Base-by-base conservation (phyloP, 495 filamentous ascomycete genomes). In the Penicillium egyptiacum region DNA sequence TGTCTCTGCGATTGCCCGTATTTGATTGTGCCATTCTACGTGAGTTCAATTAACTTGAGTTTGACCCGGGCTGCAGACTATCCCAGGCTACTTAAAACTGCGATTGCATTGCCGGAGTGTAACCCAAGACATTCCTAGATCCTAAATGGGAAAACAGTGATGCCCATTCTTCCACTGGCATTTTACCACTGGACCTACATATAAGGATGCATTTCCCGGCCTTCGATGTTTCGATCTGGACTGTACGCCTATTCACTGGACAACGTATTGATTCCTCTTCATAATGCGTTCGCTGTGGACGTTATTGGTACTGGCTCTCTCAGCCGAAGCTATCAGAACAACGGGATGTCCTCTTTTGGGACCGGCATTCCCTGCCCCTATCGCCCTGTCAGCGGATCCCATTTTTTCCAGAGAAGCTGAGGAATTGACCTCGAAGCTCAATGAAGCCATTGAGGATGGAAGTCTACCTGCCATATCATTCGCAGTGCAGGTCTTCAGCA, bases 331-430 rank as follows among this genome's bases (percentile, higher is more conserved):
- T 8, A 42, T 39, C 3, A 37, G 17, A 25, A 14, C 20, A 35
- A 25, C 20, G 19, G 41, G 19, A 44, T 83, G 80, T 54, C 79
- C 79, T 1, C 68, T 81, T 5, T 67, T 73, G 7, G 80, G 81
- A 1, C 70, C 79, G 2, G 75, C 70, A n/a, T 83, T 76, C 57
- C 74, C 78, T n/a, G 74, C 74, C n/a, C 74, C 79, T 0, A 68
- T 26, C 10, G 46, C 31, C 5, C 26, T 58, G 8, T 45, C 26
- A 17, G 48, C n/a, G 10, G 54, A 61, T 48, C 14, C 39, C 1
- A 62, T 49, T 22, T 64, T 57, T 9, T 30, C 56, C 7, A 40
- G 56, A 42, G 65, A 58, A 12, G 72, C 71, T 56, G 49, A 68
- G 11, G 67, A 71, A 37, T 25, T 80, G 47, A 69, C 69, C 3